Conservation (phyloP, 2,329 filamentous ascomycete species). For the Corinectria fuckeliana region DNA sequence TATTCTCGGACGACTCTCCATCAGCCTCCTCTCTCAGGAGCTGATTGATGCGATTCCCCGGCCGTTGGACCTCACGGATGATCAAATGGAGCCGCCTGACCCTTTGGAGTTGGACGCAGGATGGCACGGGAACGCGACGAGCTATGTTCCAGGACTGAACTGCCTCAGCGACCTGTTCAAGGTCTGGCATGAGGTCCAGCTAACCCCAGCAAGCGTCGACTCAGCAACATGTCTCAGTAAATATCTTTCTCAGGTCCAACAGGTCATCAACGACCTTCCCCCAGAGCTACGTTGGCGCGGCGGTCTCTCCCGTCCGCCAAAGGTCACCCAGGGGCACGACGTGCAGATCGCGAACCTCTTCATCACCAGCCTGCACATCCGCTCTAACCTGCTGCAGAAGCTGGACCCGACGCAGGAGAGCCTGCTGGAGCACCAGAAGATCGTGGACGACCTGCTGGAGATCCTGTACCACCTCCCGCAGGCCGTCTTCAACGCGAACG, state of each 20-base stretch:
- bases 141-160: conserved; percentile 44
- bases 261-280: conserved; percentile 41
- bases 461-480: conserved; percentile 44
- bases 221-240: conserved; percentile 13
- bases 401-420: conserved; percentile 27
- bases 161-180: conserved; percentile 43
- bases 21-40: conserved; percentile 37
- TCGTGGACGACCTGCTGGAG: conserved; percentile 46
- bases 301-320: conserved; percentile 40
- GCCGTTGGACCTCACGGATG: conserved; percentile 38
- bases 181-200: conserved; percentile 42
- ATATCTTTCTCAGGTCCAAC: conserved; percentile 35
- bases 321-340: conserved; percentile 44
- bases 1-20: conserved; percentile 37
- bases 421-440: conserved; percentile 38
- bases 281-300: conserved; percentile 46
- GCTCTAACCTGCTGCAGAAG: conserved; percentile 46
- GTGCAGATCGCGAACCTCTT: conserved; percentile 47
- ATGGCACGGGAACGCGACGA: conserved; percentile 44
- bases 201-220: conserved; percentile 9
- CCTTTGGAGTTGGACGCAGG: background rate
- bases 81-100: conserved; percentile 38
- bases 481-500: conserved; percentile 44
- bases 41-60: conserved; percentile 28
- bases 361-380: conserved; percentile 45